A percentile compares a stretch with the other conserved stretches of the same genome.
Evolutionary conservation across 2,329 filamentous ascomycete species (phyloP).

Genomic region (Davidsoniella eucalypti): DNA sequence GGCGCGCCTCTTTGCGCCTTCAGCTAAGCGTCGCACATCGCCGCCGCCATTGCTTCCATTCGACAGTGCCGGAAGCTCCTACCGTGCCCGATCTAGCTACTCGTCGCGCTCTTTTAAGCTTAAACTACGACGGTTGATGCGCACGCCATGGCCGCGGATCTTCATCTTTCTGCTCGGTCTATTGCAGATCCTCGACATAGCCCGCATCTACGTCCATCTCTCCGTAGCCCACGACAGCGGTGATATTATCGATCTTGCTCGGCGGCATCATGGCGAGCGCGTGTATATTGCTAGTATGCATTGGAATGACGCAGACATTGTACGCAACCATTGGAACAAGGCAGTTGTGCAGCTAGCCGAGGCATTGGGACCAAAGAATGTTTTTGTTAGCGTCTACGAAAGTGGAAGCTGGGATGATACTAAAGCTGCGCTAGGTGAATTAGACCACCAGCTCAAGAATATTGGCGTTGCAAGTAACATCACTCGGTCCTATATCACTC

Average conservation of each 20-base stretch:
- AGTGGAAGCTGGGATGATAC: slow-evolving; percentile 54
- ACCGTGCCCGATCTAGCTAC: neutral
- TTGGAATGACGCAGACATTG: slow-evolving; percentile 46
- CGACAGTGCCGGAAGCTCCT: slow-evolving; percentile 6
- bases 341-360: slow-evolving; percentile 41
- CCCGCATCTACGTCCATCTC: slow-evolving; percentile 23
- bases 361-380: slow-evolving; percentile 43
- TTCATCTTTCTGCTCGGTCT: slow-evolving; percentile 21
- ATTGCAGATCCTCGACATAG: slow-evolving; percentile 24
- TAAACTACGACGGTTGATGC: slow-evolving; percentile 23
- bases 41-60: slow-evolving; percentile 11
- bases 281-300: slow-evolving; percentile 56
- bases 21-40: slow-evolving; percentile 8
- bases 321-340: slow-evolving; percentile 45
- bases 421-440: slow-evolving; percentile 39
- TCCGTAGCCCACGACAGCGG: slow-evolving; percentile 6
- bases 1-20: neutral
- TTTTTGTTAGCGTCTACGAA: slow-evolving; percentile 52
- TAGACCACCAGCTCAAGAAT: slow-evolving; percentile 36
- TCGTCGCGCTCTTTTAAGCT: slow-evolving; percentile 14
- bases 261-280: slow-evolving; percentile 20
- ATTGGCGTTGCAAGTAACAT: slow-evolving; percentile 38
- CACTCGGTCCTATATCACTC: slow-evolving; percentile 40
- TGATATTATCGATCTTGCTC: slow-evolving; percentile 9
- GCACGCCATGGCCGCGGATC: slow-evolving; percentile 21